Conservation (phyloP, 441 rosid species). For the Jatropha podagrica region DNA sequence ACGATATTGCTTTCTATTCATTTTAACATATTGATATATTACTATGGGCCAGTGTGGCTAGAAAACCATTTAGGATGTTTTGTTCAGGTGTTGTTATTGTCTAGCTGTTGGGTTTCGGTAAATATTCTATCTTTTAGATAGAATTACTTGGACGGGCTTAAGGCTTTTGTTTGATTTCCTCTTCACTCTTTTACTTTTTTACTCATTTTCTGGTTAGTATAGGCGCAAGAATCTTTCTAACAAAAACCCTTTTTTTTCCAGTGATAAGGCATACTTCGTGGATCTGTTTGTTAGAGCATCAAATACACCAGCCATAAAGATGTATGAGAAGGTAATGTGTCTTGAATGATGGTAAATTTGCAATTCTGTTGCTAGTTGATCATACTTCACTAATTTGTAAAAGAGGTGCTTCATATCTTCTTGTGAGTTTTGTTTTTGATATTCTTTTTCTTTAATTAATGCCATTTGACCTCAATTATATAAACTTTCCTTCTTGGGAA, state of each 20-base stretch:
- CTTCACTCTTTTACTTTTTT: not conserved
- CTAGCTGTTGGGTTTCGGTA: no score
- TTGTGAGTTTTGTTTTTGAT: not conserved
- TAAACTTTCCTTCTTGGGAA: not conserved
- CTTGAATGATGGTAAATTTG: not conserved
- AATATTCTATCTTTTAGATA: not conserved
- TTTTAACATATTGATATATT: no score
- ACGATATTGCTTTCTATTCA: no score
- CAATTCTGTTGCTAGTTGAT: constrained; percentile 9
- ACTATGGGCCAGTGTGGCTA: no score
- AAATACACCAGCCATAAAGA: constrained; percentile 90
- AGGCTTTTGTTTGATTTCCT: not conserved
- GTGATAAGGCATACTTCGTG: constrained; percentile 92
- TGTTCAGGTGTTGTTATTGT: no score
- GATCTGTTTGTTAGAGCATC: constrained; percentile 98
- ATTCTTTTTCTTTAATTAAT: not conserved
- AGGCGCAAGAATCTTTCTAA: no score
- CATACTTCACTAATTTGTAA: not conserved
- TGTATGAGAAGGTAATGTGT: constrained; percentile 86
- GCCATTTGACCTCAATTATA: not conserved
- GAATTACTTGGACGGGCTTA: not conserved
- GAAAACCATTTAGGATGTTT: no score
- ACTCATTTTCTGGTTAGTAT: not conserved
- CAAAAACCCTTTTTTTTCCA: constrained; percentile 24
- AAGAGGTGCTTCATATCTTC: not conserved